Conservation (phyloP, 148 eudicot genomes). For the Dysphania ambrosioides region DNA sequence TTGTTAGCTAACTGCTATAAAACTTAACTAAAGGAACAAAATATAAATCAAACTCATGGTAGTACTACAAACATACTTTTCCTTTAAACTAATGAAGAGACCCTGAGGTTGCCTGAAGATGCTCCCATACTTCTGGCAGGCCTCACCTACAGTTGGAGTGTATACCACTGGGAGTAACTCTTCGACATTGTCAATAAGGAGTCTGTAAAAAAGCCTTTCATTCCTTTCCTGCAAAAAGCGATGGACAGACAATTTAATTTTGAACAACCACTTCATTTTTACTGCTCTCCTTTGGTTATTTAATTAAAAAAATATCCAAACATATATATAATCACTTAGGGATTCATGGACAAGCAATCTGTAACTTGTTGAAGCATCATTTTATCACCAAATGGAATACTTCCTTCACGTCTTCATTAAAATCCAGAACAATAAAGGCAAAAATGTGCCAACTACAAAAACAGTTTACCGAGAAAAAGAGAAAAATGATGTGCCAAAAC, state of each 20-base stretch:
- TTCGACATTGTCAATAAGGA: slow-evolving; percentile 85
- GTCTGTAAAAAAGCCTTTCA: slow-evolving; percentile 73
- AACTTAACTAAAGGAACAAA: neutral
- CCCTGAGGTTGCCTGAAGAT: slow-evolving; percentile 86
- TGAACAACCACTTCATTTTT: neutral
- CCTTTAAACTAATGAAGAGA: slow-evolving; percentile 85
- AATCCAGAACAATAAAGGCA: neutral
- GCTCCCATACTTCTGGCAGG: slow-evolving; percentile 91
- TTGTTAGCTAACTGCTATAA: neutral
- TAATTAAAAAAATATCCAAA: neutral
- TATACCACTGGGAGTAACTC: slow-evolving; percentile 90
- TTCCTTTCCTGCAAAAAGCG: slow-evolving; percentile 61
- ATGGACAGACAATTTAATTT: too few species aligned
- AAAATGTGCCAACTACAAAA: neutral
- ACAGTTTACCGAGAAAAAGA: neutral
- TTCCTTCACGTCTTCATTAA: neutral
- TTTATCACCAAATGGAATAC: neutral
- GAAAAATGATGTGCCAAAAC: too few species aligned
- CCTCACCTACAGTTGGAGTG: slow-evolving; percentile 97
- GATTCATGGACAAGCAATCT: neutral
- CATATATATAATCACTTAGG: neutral
- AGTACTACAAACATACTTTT: slow-evolving; percentile 44
- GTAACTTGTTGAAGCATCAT: neutral
- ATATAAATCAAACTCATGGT: neutral
- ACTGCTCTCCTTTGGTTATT: too few species aligned